Conservation (phyloP, 441 rosid species). For the Francoa sonchifolia region DNA sequence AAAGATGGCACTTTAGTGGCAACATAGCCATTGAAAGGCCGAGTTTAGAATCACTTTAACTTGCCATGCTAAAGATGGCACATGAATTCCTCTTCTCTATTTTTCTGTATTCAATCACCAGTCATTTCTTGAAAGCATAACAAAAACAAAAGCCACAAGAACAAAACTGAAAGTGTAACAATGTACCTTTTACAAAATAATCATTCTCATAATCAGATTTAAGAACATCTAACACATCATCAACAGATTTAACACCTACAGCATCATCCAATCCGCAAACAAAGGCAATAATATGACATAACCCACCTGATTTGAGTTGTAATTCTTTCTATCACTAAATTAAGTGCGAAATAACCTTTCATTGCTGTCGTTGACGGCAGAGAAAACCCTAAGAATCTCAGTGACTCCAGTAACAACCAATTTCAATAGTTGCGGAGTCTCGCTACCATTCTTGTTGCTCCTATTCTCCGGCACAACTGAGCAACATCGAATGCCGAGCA, state of each 20-base stretch:
- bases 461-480: constrained; percentile 20
- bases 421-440: constrained; percentile 40
- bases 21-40: no score
- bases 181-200: constrained; percentile 81
- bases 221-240: constrained; percentile 41
- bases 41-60: no score
- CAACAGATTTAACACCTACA: no score
- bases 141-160: neutral
- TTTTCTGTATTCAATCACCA: neutral
- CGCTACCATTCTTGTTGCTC: constrained; percentile 7
- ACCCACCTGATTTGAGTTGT: no score
- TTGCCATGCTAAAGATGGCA: neutral
- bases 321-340: no score
- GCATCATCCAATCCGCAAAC: no score
- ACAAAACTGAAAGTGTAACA: no score
- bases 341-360: no score
- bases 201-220: constrained; percentile 60
- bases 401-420: constrained; percentile 61
- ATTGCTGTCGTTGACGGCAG: constrained; percentile 17
- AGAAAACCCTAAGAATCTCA: constrained; percentile 47
- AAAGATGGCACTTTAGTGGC: no score
- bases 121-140: neutral
- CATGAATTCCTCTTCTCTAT: neutral
- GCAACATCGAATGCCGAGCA: constrained; percentile 27
- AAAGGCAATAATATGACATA: no score